Evolutionary conservation across 169 alveolate species (phyloP).

Genomic region (Hammondia hammondi): DNA sequence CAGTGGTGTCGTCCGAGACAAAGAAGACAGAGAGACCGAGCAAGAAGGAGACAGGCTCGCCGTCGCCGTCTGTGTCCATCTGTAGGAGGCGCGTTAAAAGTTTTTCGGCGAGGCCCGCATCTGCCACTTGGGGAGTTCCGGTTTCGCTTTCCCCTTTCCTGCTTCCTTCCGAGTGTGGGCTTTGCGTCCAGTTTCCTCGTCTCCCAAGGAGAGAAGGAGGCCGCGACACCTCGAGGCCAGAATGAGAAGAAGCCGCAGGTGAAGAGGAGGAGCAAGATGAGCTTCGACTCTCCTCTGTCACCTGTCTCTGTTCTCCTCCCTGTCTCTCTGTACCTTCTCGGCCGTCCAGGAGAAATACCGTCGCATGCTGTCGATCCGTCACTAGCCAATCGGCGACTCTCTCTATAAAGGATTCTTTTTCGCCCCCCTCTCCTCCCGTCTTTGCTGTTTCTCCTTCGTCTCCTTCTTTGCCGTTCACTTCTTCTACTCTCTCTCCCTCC

Average conservation of each 20-base stretch:
- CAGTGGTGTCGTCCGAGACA: background rate
- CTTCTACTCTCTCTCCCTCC: background rate
- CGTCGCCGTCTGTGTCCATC: background rate
- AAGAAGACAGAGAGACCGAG: background rate
- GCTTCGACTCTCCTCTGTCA: background rate
- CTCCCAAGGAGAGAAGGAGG: background rate
- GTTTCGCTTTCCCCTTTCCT: background rate
- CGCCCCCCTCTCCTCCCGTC: background rate
- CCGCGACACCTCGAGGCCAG: background rate
- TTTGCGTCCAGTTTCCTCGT: background rate
- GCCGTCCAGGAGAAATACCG: conserved; percentile 5
- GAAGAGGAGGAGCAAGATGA: background rate
- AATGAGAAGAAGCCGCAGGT: background rate
- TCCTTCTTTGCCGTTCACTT: background rate
- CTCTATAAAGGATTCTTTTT: background rate
- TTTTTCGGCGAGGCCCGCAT: background rate
- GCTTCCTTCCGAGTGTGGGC: background rate
- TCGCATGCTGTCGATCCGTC: conserved; percentile 1
- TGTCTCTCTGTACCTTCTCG: background rate
- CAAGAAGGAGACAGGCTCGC: background rate
- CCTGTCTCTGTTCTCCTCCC: background rate
- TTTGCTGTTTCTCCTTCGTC: background rate
- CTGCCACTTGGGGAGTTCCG: background rate
- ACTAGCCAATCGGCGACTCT: conserved; percentile 6
- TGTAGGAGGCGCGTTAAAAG: background rate